phyloP scores from a whole-genome alignment of 441 rosid species.

The Gossypium trilobum region DNA sequence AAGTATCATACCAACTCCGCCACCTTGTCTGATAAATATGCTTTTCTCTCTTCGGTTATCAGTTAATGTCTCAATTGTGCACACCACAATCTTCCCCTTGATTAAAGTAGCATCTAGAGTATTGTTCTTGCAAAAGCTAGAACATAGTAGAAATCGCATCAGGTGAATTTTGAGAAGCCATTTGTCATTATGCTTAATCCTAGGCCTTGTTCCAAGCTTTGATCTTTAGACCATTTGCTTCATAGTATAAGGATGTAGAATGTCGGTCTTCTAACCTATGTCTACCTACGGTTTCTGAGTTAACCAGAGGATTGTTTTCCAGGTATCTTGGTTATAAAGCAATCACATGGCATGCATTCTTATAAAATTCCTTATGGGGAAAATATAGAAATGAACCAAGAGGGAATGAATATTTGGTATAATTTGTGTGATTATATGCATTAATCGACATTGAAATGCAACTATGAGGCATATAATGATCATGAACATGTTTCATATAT shows the following conservation, averaged over 20 bases:
- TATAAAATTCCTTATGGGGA: not conserved
- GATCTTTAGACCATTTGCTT: not conserved
- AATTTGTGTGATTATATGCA: not conserved
- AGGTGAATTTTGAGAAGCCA: not conserved
- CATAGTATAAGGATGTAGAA: not conserved
- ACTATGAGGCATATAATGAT: not conserved
- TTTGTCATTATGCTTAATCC: not conserved
- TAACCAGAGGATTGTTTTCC: not conserved
- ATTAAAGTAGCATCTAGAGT: slow-evolving; percentile 30
- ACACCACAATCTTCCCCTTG: slow-evolving; percentile 42
- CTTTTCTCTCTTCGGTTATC: slow-evolving; percentile 29
- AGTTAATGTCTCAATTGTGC: slow-evolving; percentile 21
- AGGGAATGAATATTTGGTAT: not conserved
- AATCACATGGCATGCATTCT: not conserved
- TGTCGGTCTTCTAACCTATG: not conserved
- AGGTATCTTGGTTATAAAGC: not conserved
- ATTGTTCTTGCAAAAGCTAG: slow-evolving; percentile 42
- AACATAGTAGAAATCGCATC: not conserved
- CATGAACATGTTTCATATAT: not conserved
- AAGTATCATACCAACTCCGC: slow-evolving; percentile 42
- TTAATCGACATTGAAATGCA: not conserved
- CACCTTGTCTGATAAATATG: slow-evolving; percentile 25
- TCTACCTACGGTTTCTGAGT: not conserved
- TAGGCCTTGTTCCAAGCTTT: not conserved
- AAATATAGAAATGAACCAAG: not conserved